Base-by-base conservation (phyloP, 495 filamentous ascomycete species). In the Paragyromitra xinjiangensis region DNA sequence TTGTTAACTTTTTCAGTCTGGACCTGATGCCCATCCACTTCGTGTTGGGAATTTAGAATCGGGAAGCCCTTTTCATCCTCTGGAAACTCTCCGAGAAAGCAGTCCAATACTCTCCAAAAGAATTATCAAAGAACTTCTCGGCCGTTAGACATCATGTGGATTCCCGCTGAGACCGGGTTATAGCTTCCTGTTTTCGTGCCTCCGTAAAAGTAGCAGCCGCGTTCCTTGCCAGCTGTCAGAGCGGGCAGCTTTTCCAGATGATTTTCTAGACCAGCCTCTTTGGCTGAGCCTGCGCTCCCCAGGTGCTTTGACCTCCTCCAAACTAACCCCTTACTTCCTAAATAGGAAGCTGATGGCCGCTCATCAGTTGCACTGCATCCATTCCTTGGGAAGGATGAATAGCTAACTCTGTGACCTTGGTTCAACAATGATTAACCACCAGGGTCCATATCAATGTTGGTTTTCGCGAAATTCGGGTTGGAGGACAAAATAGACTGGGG, bases 221-320 rank as follows among this genome's bases (percentile, higher is more conserved):
- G 58, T 56, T 65, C 69, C 68, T 61, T 77, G 74, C 74, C 74
- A 77, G 74, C 74, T 77, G 74, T 77, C 74, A 77, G 74, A 77
- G 59, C 73, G 61, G 68, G 68, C 74, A 64, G 53, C 64, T 69
- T 74, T 74, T 74, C 42, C 53, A 59, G 73, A 77, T n/a, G 62
- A 77, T 66, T 66, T 65, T 65, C 68, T 55, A 65, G 51, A 48
- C 59, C 63, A 73, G 70, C 45, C 64, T 65, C 70, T 73, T 11
- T 48, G 44, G 55, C 55, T 69, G 44, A 40, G 37, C 59, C 58
- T 45, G 34, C 37, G 24, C 73, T 73, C 68, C n/a, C 34, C 44
- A 78, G 51, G 77, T 71, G 72, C 73, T 78, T 78, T 78, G 77
- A 48, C 77, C 77, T 58, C 67, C 66, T 50, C 39, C 6, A 12